Evolutionary conservation across 139 green algal species (phyloP), one percentile per base, ranked within the genome.

Genomic region (Tetradesmus lagerheimii): DNA sequence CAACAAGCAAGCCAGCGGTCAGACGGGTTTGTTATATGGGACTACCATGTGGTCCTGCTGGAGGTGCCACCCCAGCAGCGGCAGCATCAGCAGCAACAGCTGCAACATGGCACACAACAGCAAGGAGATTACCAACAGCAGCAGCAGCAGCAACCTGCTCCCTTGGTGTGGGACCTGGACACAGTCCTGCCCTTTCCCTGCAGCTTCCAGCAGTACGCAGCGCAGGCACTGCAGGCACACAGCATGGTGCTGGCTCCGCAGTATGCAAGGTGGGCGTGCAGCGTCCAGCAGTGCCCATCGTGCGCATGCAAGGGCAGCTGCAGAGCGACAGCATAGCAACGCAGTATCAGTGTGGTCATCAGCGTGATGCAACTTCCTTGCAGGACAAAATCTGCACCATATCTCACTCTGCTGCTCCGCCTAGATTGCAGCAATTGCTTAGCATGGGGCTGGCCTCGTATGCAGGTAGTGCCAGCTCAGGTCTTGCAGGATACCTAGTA

Each of bases 1-100:
- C 93, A 95, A 85, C 87, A 80, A 6, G 86, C 89, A 16, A 91
- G 88, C 23, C 38, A 31, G 1, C 35, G 35, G 9, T 27, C 27
- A 2, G 83, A 87, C 53, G 85, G 62, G 27, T 39, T 92, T 16
- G 86, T 93, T 9, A 38, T 93, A 1, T 95, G 93, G 93, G 93
- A 95, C 67, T 95, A 95, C 38, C 93, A 95, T 75, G 92, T 94
- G 2, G 87, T 62, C 11, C 15, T 67, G 11, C 25, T 90, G 31
- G 87, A 86, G 57, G 50, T 37, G 41, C 37, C 57, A 18, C 57
- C 9, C 8, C 34, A 25, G 74, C 74, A 41, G n/a, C 29, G 8
- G 77, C 78, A 31, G 41, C 6, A 31, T 62, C 80, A 41, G 38
- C 39, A 45, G 43, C 39, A 89, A 14, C 41, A 47, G 4, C 29